Percentiles rank a stretch among this genome's conserved stretches.
Conservation (phyloP, 176 grass and related monocot genomes). For the Bothriochloa decipiens region DNA sequence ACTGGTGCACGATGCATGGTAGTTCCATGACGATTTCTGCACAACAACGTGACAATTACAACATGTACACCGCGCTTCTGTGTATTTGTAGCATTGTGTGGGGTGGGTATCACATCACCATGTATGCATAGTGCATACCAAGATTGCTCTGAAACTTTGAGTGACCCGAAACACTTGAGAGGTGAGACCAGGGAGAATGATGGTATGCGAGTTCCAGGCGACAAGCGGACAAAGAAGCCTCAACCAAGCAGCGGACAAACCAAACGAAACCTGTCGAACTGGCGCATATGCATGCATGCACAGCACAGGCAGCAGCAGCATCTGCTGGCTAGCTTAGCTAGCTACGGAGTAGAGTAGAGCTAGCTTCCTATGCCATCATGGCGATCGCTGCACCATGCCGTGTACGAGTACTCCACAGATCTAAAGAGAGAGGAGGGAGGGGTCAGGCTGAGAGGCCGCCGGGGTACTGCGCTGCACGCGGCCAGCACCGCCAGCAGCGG, state of each 20-base stretch:
- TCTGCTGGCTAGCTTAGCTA: background rate
- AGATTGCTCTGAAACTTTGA: conserved; percentile 16
- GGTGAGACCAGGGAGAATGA: background rate
- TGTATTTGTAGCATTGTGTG: background rate
- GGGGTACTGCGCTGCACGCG: background rate
- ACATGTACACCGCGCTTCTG: background rate
- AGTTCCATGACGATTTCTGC: too few relatives aligned
- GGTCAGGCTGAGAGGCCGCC: too few relatives aligned
- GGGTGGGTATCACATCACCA: background rate
- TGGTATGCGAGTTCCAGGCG: background rate
- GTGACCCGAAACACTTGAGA: conserved; percentile 22
- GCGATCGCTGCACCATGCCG: conserved; percentile 28
- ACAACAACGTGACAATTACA: too few relatives aligned
- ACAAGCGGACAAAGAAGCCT: conserved; percentile 17
- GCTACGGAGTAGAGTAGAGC: too few relatives aligned
- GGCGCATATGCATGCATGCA: background rate
- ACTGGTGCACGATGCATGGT: background rate
- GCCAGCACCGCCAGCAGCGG: conserved; percentile 15
- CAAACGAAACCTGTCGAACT: conserved; percentile 2
- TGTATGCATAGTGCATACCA: background rate
- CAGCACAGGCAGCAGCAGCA: background rate
- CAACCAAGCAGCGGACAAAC: conserved; percentile 30
- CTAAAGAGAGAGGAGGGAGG: too few relatives aligned
- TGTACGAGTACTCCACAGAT: conserved; percentile 3
- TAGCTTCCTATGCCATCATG: background rate